Percentiles rank a stretch among this genome's conserved stretches.
Evolutionary conservation across 108 stramenopile genomes (phyloP).

Genomic region (Fistulifera solaris): DNA sequence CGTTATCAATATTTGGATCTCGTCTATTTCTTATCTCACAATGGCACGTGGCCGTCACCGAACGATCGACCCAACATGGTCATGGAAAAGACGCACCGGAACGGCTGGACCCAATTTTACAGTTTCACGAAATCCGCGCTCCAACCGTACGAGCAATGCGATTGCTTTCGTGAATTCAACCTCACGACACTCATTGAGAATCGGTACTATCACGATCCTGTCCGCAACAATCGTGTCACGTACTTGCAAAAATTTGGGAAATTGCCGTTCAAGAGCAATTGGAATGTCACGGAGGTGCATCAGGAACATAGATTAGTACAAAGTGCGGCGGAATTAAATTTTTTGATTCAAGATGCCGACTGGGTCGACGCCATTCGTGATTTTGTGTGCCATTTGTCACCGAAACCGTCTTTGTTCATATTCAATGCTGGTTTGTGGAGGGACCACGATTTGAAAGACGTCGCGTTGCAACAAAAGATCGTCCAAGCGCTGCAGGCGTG

Average conservation of each 20-base stretch:
- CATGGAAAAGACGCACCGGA: neutral
- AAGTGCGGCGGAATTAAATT: neutral
- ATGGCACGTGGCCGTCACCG: neutral
- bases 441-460: neutral
- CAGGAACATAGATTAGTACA: neutral
- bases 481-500: neutral
- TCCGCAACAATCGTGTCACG: neutral
- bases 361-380: constrained; percentile 8
- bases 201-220: constrained; percentile 2
- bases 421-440: constrained; percentile 6
- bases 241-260: neutral
- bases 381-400: constrained; percentile 1
- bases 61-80: neutral
- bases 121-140: neutral
- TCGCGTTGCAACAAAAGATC: neutral
- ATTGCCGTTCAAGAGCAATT: too few relatives aligned
- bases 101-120: neutral
- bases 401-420: constrained; percentile 6
- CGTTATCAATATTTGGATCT: constrained; percentile 3
- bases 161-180: neutral
- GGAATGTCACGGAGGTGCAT: neutral
- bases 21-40: neutral
- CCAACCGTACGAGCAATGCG: neutral
- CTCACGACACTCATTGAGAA: neutral
- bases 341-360: neutral